Percentiles rank a stretch among this genome's conserved stretches.
Evolutionary conservation across 2,329 filamentous ascomycete species (phyloP).

Genomic region (Cladosporium sp.): DNA sequence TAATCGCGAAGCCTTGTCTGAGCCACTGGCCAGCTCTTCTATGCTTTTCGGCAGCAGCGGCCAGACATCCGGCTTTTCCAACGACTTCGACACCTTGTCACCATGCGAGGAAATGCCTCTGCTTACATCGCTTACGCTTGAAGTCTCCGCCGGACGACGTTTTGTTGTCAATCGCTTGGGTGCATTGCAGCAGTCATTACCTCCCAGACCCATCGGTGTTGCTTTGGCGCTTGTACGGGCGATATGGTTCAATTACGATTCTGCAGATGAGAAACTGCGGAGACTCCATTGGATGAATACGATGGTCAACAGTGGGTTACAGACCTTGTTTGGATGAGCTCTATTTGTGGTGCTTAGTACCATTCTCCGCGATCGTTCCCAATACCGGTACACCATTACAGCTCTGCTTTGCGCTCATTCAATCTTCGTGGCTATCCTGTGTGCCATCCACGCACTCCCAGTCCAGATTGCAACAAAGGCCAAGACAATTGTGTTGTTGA

Average conservation of each 20-base stretch:
- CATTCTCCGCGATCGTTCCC: no score
- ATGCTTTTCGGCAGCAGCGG: background rate
- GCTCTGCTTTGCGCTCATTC: background rate
- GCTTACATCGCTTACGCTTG: slow-evolving; percentile 17
- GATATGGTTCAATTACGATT: slow-evolving; percentile 21
- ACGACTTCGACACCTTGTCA: no score
- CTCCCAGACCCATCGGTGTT: slow-evolving; percentile 13
- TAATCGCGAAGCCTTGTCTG: background rate
- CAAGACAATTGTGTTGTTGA: background rate
- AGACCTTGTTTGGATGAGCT: slow-evolving; percentile 19
- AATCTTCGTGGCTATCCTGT: background rate
- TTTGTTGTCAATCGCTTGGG: slow-evolving; percentile 21
- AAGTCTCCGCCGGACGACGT: slow-evolving; percentile 10
- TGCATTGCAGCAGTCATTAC: slow-evolving; percentile 16
- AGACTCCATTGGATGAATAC: slow-evolving; percentile 19
- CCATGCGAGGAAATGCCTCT: background rate
- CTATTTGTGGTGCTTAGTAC: no score
- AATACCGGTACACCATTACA: background rate
- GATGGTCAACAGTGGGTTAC: slow-evolving; percentile 16
- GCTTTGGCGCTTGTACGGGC: slow-evolving; percentile 19
- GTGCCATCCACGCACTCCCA: background rate
- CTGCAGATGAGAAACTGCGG: background rate
- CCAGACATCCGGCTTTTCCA: background rate
- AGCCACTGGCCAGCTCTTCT: background rate
- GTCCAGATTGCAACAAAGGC: background rate